A percentile compares a stretch with the other conserved stretches of the same genome.
Evolutionary conservation across 345 rosid genomes (phyloP).

Genomic region (Linum lewisii): DNA sequence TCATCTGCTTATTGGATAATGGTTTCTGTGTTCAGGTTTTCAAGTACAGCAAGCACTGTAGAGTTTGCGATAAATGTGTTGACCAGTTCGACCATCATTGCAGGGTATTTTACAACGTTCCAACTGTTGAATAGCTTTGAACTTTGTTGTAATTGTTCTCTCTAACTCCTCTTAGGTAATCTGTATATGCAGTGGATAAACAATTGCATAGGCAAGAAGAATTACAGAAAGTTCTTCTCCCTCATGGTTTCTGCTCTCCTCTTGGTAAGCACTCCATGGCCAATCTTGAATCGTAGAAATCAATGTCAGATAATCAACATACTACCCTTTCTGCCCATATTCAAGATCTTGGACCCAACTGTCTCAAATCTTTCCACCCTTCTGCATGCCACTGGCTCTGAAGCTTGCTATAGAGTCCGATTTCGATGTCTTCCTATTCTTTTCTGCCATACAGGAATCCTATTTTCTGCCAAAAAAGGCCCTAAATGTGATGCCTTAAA

Average conservation of each 20-base stretch:
- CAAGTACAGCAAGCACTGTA: constrained; percentile 95
- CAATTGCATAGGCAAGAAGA: constrained; percentile 82
- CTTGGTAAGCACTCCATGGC: constrained; percentile 48
- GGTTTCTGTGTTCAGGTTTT: constrained; percentile 48
- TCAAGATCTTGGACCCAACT: too few species aligned
- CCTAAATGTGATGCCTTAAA: too few species aligned
- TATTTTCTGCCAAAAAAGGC: too few species aligned
- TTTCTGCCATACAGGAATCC: too few species aligned
- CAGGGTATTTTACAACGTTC: constrained; percentile 44
- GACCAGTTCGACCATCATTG: constrained; percentile 93
- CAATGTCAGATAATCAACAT: too few species aligned
- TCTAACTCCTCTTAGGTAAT: constrained; percentile 12
- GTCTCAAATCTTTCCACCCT: too few species aligned
- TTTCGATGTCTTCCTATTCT: too few species aligned
- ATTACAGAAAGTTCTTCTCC: constrained; percentile 83
- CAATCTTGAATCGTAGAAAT: constrained; percentile 22
- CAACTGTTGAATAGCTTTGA: neutral
- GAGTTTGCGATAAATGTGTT: constrained; percentile 96
- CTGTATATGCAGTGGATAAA: constrained; percentile 76
- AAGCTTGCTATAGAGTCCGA: too few species aligned
- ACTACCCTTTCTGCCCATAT: too few species aligned
- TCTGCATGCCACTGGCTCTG: too few species aligned
- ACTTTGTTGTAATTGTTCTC: neutral
- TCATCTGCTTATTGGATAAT: constrained; percentile 7
- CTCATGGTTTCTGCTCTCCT: constrained; percentile 81